Evolutionary conservation across 257 asterid genomes (phyloP), one percentile per base, ranked within the genome.

Genomic region (Nicotiana benthamiana): DNA sequence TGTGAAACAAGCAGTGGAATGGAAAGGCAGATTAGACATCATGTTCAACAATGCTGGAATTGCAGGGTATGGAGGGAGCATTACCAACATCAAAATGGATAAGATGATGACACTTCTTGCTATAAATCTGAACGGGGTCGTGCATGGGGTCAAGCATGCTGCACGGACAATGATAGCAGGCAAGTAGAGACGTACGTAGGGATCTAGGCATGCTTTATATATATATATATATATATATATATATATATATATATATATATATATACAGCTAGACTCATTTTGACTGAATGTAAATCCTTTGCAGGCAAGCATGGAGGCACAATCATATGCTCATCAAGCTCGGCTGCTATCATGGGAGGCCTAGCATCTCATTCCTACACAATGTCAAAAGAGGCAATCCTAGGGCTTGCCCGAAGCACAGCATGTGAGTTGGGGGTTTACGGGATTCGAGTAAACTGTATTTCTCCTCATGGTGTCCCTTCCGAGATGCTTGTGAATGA

Each of bases 31-130:
- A 43, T 70, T 70, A 43, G 77, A 70, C 34, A 43, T 70, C 77
- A 43, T 70, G 57, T 70, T 70, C 77, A 70, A 70, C 59, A 70
- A 70, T 70, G 77, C 77, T 70, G 77, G 77, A 70, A 70, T 70
- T 43, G 57, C 77, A 43, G 77, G 77, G 13, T 70, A 43, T 70
- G 77, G 77, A 70, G 59, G 77, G 18, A 70, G 77, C 77, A 70
- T 70, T 70, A 70, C 77, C 27, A 70, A 70, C 20, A 43, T 70
- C 57, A 43, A 43, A 22, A 70, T 70, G 57, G 77, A 70, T 43
- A 56, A 70, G 34, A 70, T 70, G 77, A 43, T 13, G 59, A 27
- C 57, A 70, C 36, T 70, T 20, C 36, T 70, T 3, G 57, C 77
- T 43, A 70, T 70, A 22, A 70, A 70, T 70, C 77, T 70, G 24